phyloP scores from a whole-genome alignment of 2,329 filamentous ascomycete genomes.

The Gyromitra esculenta region DNA sequence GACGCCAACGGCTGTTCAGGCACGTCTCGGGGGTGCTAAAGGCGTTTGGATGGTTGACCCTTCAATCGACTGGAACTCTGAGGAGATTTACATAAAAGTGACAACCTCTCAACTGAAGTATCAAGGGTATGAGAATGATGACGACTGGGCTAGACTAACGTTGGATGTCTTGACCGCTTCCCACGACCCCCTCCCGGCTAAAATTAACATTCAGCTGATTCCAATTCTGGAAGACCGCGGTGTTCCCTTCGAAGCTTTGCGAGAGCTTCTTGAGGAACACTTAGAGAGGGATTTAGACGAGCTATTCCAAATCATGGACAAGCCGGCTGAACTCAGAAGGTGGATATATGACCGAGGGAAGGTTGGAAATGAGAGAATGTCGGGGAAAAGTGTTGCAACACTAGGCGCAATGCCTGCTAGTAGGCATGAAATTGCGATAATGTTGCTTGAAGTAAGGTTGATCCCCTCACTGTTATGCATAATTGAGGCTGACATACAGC shows the following conservation, averaged over 20 bases:
- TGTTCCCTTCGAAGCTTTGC: slow-evolving; percentile 63
- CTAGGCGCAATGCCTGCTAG: slow-evolving; percentile 58
- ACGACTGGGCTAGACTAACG: slow-evolving; percentile 66
- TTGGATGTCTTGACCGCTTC: slow-evolving; percentile 71
- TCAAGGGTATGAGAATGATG: slow-evolving; percentile 63
- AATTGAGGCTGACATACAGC: slow-evolving; percentile 11
- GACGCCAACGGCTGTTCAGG: slow-evolving; percentile 74
- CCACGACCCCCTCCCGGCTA: slow-evolving; percentile 64
- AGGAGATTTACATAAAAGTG: slow-evolving; percentile 45
- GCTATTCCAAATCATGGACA: slow-evolving; percentile 65
- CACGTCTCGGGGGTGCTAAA: slow-evolving; percentile 76
- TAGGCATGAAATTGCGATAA: slow-evolving; percentile 65
- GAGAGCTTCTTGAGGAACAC: slow-evolving; percentile 64
- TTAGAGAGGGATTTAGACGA: slow-evolving; percentile 67
- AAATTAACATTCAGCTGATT: slow-evolving; percentile 74
- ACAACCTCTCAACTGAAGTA: slow-evolving; percentile 74
- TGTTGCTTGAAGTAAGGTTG: slow-evolving; percentile 64
- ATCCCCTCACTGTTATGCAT: background rate
- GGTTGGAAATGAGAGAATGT: slow-evolving; percentile 14
- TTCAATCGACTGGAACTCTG: slow-evolving; percentile 71
- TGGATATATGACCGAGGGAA: slow-evolving; percentile 49
- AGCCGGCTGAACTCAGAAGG: slow-evolving; percentile 64
- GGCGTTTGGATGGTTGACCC: slow-evolving; percentile 76
- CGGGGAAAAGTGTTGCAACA: slow-evolving; percentile 2
- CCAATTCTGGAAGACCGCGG: slow-evolving; percentile 73